Evolutionary conservation across 768 basidiomycete genomes (phyloP), one percentile per base, ranked within the genome.

Genomic region (Russula sp.): DNA sequence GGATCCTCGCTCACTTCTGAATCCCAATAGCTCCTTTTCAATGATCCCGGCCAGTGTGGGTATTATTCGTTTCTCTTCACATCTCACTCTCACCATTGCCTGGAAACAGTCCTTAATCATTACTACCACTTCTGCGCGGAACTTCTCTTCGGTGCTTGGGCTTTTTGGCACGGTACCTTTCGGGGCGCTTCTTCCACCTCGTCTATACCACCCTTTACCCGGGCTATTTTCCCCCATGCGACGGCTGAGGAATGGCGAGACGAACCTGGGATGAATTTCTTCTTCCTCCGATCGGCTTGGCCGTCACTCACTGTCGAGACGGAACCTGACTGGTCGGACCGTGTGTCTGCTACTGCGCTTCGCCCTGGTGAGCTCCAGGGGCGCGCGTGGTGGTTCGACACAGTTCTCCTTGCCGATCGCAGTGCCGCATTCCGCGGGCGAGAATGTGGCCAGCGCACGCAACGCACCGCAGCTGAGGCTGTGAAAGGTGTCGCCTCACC

Each of bases 51-150:
- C 1, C 89, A 91, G 71, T 89, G 76, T 76, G 55, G 32, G 75
- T 67, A 26, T 20, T 6, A 8, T 24, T 36, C 38, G 26, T 5
- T 30, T 40, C 22, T 32, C 38, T 16, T 34, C 44, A 14, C 56
- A 6, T 66, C 26, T 32, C 6, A 28, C 4, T 13, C 22, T 13
- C 26, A 18, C n/a, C 28, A 28, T 66, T 11, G 62, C 20, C 0
- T 26, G 40, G 40, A 8, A 26, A 36, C 8, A 78, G 76, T 94
- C 79, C 80, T 93, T n/a, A 77, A 79, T 53, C 92, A 94, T 72
- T 94, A 92, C 73, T 94, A 93, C 74, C 92, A 94, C 75, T 87
- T 91, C 64, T 88, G 88, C 36, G 92, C 88, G 0, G 92, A 94
- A 72, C 83, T 91, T 53, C 76, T 91, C 62, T 77, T 93, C 36